Evolutionary conservation across 1,284 basidiomycete genomes (phyloP), one percentile per base, ranked within the genome.

Genomic region (Mycena sp.): DNA sequence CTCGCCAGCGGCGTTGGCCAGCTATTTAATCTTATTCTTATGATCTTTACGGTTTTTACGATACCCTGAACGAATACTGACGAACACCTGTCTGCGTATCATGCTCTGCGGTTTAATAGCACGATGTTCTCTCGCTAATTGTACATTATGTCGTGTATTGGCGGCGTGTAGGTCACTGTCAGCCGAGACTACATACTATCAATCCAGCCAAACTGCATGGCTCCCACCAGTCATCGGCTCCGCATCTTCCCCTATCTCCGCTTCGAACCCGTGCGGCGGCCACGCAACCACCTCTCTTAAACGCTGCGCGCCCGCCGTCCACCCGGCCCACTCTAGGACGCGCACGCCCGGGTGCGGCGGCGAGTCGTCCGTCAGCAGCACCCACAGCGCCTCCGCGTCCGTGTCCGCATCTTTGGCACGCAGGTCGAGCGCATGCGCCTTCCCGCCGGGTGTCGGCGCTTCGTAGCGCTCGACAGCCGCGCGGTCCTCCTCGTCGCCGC

Each of bases 141-240:
- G n/a, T n/a, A n/a, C n/a, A n/a, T n/a, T n/a, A n/a, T n/a, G n/a
- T n/a, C n/a, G n/a, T n/a, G n/a, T n/a, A n/a, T n/a, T n/a, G n/a
- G n/a, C n/a, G n/a, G n/a, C n/a, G n/a, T n/a, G n/a, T n/a, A n/a
- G n/a, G n/a, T n/a, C n/a, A n/a, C n/a, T n/a, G n/a, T n/a, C n/a
- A n/a, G n/a, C n/a, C n/a, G n/a, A n/a, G n/a, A n/a, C n/a, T n/a
- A n/a, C n/a, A 23, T 49, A 50, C 38, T 40, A 23, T 62, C 66
- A 81, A 70, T 78, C 77, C 67, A 83, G 67, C 82, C 82, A 83
- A 29, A 83, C 72, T 3, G 81, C 81, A 73, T 83, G 81, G 63
- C 82, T 83, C 9, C 74, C 81, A 2, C 82, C 80, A 29, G 70
- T 67, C 73, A 81, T 79, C 49, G 52, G 59, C 65, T 65, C 59